Base-by-base conservation (phyloP, 352 stramenopile genomes). In the Globisporangium recalcitrans region DNA sequence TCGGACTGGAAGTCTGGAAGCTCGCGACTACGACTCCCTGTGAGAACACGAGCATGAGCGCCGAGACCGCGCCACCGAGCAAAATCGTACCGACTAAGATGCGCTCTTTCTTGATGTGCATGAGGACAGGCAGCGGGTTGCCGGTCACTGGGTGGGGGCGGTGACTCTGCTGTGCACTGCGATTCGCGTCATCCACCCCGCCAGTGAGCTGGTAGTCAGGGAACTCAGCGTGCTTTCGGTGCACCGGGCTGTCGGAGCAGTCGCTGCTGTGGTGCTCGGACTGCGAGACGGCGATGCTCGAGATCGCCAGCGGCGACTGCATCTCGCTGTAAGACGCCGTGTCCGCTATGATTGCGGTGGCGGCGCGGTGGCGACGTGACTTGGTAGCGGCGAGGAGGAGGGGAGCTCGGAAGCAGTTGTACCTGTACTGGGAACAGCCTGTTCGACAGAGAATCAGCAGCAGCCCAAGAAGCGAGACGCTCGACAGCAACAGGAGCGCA, bases 221-320 rank as follows among this genome's bases (percentile, higher is more conserved):
- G 51, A 73, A 80, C 47, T 74, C 60, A 49, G 77, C 73, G 19
- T 74, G 63, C 31, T 78, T 78, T 46, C 16, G 16, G 38, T 21
- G 13, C 60, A 51, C 11, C 6, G 29, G 46, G 21, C 49, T 55
- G 11, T 49, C 26, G 3, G 31, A 36, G 34, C 27, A 38, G 51
- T 9, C 42, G 38, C 69, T 79, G 62, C 63, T 77, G 31, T 60
- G 60, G 8, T 31, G 48, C 19, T 52, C 52, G 22, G 76, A 82
- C 52, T 78, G 74, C 47, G 80, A 87, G 42, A 88, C 59, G 24
- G 78, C 79, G 62, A 90, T 88, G 63, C 82, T 78, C 10, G 81
- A 90, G 72, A 90, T 74, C 46, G 75, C 70, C 36, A 90, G 64
- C 46, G 81, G 78, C 40, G 81, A 87, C 44, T 78, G 52, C 81